phyloP scores from a whole-genome alignment of 352 stramenopile species.

The Phytopythium mirpurense region DNA sequence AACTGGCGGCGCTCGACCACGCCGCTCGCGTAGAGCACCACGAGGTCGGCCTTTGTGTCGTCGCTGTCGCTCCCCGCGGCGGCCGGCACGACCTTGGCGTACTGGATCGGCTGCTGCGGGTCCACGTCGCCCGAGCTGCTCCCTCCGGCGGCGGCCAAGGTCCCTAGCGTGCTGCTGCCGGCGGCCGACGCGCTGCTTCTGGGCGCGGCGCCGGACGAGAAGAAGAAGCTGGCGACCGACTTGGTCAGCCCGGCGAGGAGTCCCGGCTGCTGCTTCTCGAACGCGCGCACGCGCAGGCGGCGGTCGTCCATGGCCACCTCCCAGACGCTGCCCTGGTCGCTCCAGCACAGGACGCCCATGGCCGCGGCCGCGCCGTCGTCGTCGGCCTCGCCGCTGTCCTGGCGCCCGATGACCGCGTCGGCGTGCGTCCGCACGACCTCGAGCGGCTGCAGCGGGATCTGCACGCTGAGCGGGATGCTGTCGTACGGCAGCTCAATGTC shows the following conservation, averaged over 20 bases:
- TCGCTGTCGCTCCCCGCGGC: constrained; percentile 9
- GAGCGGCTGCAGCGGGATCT: constrained; percentile 56
- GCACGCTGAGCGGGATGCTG: constrained; percentile 67
- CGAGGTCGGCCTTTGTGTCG: constrained; percentile 47
- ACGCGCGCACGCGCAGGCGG: constrained; percentile 65
- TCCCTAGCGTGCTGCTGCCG: neutral
- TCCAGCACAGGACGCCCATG: constrained; percentile 71
- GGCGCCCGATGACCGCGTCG: constrained; percentile 20
- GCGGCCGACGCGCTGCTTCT: constrained; percentile 10
- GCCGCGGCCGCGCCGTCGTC: constrained; percentile 8
- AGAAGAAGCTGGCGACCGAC: constrained; percentile 78
- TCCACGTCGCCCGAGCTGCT: constrained; percentile 27
- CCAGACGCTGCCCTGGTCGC: constrained; percentile 72
- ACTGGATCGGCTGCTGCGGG: constrained; percentile 47
- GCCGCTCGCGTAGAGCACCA: constrained; percentile 65
- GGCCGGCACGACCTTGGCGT: constrained; percentile 40
- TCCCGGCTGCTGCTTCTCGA: constrained; percentile 60
- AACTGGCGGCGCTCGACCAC: constrained; percentile 68
- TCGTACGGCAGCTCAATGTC: constrained; percentile 77
- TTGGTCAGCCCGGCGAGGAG: constrained; percentile 70
- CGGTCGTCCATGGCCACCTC: constrained; percentile 75
- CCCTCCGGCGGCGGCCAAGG: neutral
- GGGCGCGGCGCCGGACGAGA: constrained; percentile 30
- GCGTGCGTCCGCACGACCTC: constrained; percentile 48
- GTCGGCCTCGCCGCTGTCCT: constrained; percentile 3